A percentile compares a stretch with the other conserved stretches of the same genome.
phyloP scores from a whole-genome alignment of 2,329 filamentous ascomycete genomes.

The Fusarium veterinarium region DNA sequence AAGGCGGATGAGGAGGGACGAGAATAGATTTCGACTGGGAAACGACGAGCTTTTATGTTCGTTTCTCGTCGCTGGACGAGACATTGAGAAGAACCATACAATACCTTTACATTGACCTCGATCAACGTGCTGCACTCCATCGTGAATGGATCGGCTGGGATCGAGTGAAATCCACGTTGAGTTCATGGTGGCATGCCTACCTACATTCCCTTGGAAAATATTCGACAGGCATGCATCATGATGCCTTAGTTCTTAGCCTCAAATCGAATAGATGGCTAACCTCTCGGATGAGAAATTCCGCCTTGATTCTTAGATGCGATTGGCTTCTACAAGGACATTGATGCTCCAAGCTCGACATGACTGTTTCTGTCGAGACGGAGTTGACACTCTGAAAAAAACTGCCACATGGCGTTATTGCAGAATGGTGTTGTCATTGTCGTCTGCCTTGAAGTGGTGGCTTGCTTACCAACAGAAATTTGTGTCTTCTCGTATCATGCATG shows the following conservation, averaged over 20 bases:
- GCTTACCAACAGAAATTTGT: background rate
- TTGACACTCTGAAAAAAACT: background rate
- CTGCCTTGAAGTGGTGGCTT: background rate
- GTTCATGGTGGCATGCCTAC: background rate
- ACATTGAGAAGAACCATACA: no score
- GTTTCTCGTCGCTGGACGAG: background rate
- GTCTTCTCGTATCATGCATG: background rate
- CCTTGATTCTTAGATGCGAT: background rate
- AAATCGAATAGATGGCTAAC: background rate
- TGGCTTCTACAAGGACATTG: background rate
- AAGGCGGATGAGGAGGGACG: background rate
- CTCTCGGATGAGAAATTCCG: background rate
- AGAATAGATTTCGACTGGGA: background rate
- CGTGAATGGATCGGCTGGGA: background rate
- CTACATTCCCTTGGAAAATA: no score
- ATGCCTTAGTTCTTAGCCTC: background rate
- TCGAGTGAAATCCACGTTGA: background rate
- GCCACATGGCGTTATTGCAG: background rate
- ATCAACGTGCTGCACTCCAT: background rate
- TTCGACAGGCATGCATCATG: background rate
- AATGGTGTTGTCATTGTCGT: background rate
- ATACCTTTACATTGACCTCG: no score
- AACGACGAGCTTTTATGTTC: background rate
- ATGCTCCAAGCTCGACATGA: background rate
- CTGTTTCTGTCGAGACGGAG: background rate